Evolutionary conservation across 1,139 yeast genomes (phyloP).

Genomic region (Zhuliangozyma blackwelliae): DNA sequence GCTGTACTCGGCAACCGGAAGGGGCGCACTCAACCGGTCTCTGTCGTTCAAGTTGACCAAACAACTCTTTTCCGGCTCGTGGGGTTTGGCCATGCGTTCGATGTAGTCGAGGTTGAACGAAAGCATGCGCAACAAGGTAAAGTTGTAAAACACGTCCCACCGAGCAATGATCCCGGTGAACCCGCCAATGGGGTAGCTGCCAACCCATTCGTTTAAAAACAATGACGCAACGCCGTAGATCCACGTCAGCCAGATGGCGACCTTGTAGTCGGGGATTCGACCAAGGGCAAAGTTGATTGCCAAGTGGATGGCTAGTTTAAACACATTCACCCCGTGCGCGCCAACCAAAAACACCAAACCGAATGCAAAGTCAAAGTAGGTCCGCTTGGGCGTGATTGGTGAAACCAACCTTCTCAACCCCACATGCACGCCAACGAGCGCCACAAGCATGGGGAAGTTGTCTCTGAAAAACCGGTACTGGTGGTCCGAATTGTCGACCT

Average conservation of each 20-base stretch:
- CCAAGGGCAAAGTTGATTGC: conserved; percentile 53
- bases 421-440: conserved; percentile 53
- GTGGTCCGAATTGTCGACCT: conserved; percentile 83
- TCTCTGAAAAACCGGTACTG: conserved; percentile 88
- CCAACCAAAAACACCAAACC: conserved; percentile 67
- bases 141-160: conserved; percentile 96
- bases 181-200: conserved; percentile 53
- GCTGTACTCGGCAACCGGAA: conserved; percentile 57
- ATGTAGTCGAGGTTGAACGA: conserved; percentile 79
- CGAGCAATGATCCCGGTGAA: conserved; percentile 74
- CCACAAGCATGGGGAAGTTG: conserved; percentile 60
- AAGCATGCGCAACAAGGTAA: conserved; percentile 76
- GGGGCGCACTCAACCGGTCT: conserved; percentile 63
- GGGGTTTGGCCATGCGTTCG: conserved; percentile 27
- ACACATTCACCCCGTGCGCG: conserved; percentile 73
- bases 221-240: conserved; percentile 68
- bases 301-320: conserved; percentile 60
- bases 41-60: conserved; percentile 47
- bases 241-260: conserved; percentile 55
- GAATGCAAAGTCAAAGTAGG: conserved; percentile 65
- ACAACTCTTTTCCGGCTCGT: neutral
- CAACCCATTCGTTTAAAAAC: conserved; percentile 68
- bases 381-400: conserved; percentile 28
- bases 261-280: conserved; percentile 25
- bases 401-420: conserved; percentile 37